Evolutionary conservation across 306 rosid genomes (phyloP).

Genomic region (Vicia faba): DNA sequence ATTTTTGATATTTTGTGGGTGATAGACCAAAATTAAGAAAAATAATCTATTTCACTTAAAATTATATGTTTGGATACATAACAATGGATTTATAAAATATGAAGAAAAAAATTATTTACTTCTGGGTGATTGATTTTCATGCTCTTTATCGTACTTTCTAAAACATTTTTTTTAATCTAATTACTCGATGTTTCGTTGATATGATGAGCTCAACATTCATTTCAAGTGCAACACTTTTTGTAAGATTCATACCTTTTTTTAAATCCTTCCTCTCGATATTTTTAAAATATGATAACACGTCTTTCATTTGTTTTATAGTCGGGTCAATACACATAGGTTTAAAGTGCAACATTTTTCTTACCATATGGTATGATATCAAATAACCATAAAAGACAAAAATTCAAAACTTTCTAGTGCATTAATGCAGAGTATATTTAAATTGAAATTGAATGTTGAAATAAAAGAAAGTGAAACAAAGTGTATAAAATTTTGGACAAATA

Average conservation of each 20-base stretch:
- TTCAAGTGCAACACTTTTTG: background rate
- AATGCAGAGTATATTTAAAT: too few species aligned
- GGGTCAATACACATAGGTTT: background rate
- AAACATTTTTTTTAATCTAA: too few species aligned
- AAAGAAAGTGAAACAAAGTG: too few species aligned
- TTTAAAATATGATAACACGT: background rate
- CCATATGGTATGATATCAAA: background rate
- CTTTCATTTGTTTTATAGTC: background rate
- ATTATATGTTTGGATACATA: too few species aligned
- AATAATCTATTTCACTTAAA: too few species aligned
- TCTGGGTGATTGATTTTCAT: too few species aligned
- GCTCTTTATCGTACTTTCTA: background rate
- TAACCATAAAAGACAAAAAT: background rate
- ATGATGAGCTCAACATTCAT: background rate
- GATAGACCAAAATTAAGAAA: too few species aligned
- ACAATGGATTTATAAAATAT: too few species aligned
- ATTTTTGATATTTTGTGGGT: too few species aligned
- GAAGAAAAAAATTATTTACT: too few species aligned
- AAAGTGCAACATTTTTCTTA: background rate
- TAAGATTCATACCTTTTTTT: background rate
- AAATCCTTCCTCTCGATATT: background rate
- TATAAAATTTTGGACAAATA: too few species aligned
- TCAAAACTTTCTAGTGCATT: background rate
- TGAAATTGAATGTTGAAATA: too few species aligned
- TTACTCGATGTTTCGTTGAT: background rate